These are phyloP conservation scores for Talaromyces adpressus DNA, from an alignment of 495 filamentous ascomycete genomes.

Conservation along the genomic window DNA sequence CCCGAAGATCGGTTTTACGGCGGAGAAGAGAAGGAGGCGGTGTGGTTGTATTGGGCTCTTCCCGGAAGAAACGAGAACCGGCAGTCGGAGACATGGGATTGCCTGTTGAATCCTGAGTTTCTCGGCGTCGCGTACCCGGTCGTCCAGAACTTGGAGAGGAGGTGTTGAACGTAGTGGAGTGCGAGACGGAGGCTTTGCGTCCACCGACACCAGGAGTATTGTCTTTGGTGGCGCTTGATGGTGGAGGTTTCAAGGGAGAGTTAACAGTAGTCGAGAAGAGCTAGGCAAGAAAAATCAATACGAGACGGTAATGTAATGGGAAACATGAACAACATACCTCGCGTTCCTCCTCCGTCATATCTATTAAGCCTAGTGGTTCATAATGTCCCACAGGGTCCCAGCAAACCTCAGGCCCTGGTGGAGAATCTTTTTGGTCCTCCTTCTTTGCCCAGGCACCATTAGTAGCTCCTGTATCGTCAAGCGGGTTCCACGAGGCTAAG, in stretches of 20 bases:
- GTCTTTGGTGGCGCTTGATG: slow-evolving; percentile 65
- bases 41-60: slow-evolving; percentile 51
- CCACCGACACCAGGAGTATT: slow-evolving; percentile 48
- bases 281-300: slow-evolving; percentile 31
- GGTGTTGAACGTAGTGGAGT: slow-evolving; percentile 41
- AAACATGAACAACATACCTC: slow-evolving; percentile 50
- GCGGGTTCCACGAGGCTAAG: slow-evolving; percentile 70
- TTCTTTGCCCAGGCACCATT: slow-evolving; percentile 71
- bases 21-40: slow-evolving; percentile 61
- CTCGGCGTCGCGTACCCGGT: slow-evolving; percentile 69
- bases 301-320: neutral
- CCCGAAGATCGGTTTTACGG: slow-evolving; percentile 65
- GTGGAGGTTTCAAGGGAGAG: slow-evolving; percentile 81
- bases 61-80: slow-evolving; percentile 47
- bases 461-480: slow-evolving; percentile 50
- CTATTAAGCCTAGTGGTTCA: slow-evolving; percentile 64
- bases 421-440: slow-evolving; percentile 56
- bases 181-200: slow-evolving; percentile 73
- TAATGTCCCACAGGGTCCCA: slow-evolving; percentile 77
- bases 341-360: slow-evolving; percentile 77
- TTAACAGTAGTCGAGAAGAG: slow-evolving; percentile 83
- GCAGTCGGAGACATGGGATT: slow-evolving; percentile 54
- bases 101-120: slow-evolving; percentile 68
- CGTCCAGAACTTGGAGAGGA: slow-evolving; percentile 58
- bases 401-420: slow-evolving; percentile 70